Evolutionary conservation across 768 basidiomycete species (phyloP), one percentile per base, ranked within the genome.

Genomic region (Exsudoporus frostii): DNA sequence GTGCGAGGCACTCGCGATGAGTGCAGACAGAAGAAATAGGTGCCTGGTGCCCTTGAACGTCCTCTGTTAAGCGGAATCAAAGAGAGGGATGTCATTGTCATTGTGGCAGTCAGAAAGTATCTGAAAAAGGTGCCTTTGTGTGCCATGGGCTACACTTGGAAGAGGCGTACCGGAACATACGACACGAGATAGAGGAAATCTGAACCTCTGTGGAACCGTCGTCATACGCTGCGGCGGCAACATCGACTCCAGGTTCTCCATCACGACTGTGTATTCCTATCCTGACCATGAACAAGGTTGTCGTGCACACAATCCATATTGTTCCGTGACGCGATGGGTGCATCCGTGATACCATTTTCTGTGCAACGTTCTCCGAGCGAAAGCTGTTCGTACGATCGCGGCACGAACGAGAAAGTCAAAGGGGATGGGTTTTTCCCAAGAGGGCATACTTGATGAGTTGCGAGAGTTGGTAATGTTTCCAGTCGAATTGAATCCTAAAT

Each of bases 391-490:
- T 29, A 27, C 27, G 13, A 98, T 79, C 65, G 90, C 84, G n/a
- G 91, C 92, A 41, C 80, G 77, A 39, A 97, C 76, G 41, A 99
- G 71, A 70, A 98, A 98, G 69, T 98, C 95, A 66, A 98, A 98
- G 0, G 96, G 95, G 3, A 96, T 76, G 0, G 90, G 84, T 51
- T 37, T 19, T 34, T 2, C 17, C 29, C n/a, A 9, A 37, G n/a
- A 11, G n/a, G 5, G 2, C 9, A 0, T 19, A 11, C 10, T 32
- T 13, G 11, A 32, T 13, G 40, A 99, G 85, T 57, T n/a, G n/a
- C 1, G 94, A 98, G 29, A 99, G 86, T 64, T 98, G 95, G 70
- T 89, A 99, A n/a, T 95, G 85, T 52, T 80, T 82, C 93, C 93
- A 98, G 69, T 81, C 74, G 1, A 84, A 77, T 2, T 96, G 95